Evolutionary conservation across 2,329 filamentous ascomycete species (phyloP).

Genomic region (Phialocephala subalpina): DNA sequence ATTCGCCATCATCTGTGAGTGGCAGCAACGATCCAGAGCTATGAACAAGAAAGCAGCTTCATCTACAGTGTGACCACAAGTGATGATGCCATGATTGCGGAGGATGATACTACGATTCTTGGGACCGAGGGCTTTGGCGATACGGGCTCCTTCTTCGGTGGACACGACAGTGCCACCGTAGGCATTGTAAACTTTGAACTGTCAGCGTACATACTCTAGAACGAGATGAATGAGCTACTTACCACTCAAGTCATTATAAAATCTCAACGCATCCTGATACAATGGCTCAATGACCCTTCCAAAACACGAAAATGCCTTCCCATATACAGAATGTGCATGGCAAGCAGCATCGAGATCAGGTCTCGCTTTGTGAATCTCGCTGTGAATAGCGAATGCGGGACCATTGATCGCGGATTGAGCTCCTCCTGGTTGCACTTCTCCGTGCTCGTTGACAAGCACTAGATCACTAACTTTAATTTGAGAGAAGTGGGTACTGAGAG

Average conservation of each 20-base stretch:
- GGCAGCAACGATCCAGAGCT: conserved; percentile 50
- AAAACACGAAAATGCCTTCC: conserved; percentile 59
- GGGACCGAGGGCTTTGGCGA: conserved; percentile 48
- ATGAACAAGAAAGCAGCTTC: conserved; percentile 53
- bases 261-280: conserved; percentile 45
- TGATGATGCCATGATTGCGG: conserved; percentile 54
- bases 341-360: conserved; percentile 63
- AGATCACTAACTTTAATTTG: conserved; percentile 53
- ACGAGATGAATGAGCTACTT: not conserved
- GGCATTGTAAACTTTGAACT: conserved; percentile 44
- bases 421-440: conserved; percentile 42
- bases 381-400: conserved; percentile 32
- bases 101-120: conserved; percentile 51
- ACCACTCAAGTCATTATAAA: conserved; percentile 41
- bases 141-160: conserved; percentile 52
- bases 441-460: conserved; percentile 52
- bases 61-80: conserved; percentile 50
- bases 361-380: conserved; percentile 57
- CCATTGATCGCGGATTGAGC: conserved; percentile 46
- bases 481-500: conserved; percentile 22
- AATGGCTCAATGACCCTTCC: conserved; percentile 28
- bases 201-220: not conserved
- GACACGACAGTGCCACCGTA: conserved; percentile 57
- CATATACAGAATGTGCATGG: conserved; percentile 63
- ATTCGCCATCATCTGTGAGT: conserved; percentile 45